phyloP scores from a whole-genome alignment of 2,329 filamentous ascomycete species.

The Blumeriella jaapii region DNA sequence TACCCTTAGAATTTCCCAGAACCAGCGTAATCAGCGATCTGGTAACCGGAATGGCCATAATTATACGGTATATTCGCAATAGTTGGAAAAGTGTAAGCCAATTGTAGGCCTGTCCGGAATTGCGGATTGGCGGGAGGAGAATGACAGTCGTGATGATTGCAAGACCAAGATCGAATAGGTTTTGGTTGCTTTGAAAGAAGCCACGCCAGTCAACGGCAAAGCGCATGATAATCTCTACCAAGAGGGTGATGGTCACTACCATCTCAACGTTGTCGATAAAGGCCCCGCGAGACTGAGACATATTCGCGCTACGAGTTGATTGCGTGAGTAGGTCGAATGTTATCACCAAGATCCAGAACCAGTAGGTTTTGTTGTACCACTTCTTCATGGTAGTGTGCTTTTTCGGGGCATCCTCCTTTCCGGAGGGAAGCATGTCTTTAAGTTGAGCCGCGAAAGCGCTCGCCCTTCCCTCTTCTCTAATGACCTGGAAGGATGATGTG shows the following conservation, averaged over 20 bases:
- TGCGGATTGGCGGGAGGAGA: constrained; percentile 67
- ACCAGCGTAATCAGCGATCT: constrained; percentile 78
- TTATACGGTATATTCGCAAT: constrained; percentile 79
- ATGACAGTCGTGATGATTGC: constrained; percentile 77
- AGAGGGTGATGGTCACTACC: constrained; percentile 63
- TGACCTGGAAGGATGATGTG: constrained; percentile 96
- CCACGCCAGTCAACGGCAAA: constrained; percentile 68
- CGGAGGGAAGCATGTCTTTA: constrained; percentile 27
- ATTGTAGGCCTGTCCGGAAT: constrained; percentile 61
- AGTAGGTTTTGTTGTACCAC: constrained; percentile 61
- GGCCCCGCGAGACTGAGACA: constrained; percentile 46
- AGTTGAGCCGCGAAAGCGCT: constrained; percentile 83
- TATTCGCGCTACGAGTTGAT: constrained; percentile 62
- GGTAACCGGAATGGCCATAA: constrained; percentile 79
- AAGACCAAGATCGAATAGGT: constrained; percentile 69
- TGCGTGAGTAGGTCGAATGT: constrained; percentile 69
- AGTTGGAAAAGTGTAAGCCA: constrained; percentile 94
- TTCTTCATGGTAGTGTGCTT: constrained; percentile 45
- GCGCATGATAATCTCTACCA: constrained; percentile 72
- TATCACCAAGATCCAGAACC: constrained; percentile 74
- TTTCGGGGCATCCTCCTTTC: constrained; percentile 29
- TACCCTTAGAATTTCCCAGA: constrained; percentile 81
- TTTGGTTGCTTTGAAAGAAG: constrained; percentile 64
- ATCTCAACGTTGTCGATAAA: constrained; percentile 67
- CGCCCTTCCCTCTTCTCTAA: constrained; percentile 86